Evolutionary conservation across 2,329 filamentous ascomycete species (phyloP).

Genomic region (Arthrobotrys sphaeroides): DNA sequence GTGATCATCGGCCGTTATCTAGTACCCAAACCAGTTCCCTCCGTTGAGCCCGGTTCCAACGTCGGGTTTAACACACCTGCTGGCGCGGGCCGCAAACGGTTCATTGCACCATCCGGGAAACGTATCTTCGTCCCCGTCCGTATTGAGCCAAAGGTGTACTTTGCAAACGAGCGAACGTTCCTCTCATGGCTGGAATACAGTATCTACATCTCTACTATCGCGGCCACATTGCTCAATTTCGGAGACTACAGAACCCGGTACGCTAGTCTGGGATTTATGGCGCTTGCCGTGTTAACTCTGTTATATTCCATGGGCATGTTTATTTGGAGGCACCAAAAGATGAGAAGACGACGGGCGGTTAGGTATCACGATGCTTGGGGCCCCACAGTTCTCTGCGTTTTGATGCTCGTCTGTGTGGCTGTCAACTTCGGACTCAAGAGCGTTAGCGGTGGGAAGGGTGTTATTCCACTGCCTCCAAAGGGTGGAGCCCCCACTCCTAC

Average conservation of each 20-base stretch:
- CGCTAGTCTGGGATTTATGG: conserved; percentile 74
- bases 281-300: conserved; percentile 80
- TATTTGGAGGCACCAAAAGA: conserved; percentile 85
- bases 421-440: conserved; percentile 77
- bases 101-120: conserved; percentile 69
- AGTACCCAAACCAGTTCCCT: conserved; percentile 42
- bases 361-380: conserved; percentile 92
- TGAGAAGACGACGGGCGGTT: conserved; percentile 82
- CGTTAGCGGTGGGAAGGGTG: conserved; percentile 38
- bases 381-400: conserved; percentile 77
- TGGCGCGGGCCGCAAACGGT: conserved; percentile 61
- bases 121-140: conserved; percentile 88
- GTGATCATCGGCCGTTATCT: conserved; percentile 47
- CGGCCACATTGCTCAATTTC: conserved; percentile 84
- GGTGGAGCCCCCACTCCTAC: not conserved
- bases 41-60: conserved; percentile 39
- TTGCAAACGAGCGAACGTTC: conserved; percentile 95
- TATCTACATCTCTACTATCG: conserved; percentile 90
- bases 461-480: conserved; percentile 35
- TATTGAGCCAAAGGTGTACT: conserved; percentile 97
- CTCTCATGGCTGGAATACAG: conserved; percentile 97
- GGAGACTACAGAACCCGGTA: conserved; percentile 67
- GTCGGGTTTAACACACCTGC: conserved; percentile 48
- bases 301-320: conserved; percentile 85
- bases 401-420: conserved; percentile 76